A percentile compares a stretch with the other conserved stretches of the same genome.
Evolutionary conservation across 2,329 filamentous ascomycete species (phyloP).

Genomic region (Myrmaecium sp.): DNA sequence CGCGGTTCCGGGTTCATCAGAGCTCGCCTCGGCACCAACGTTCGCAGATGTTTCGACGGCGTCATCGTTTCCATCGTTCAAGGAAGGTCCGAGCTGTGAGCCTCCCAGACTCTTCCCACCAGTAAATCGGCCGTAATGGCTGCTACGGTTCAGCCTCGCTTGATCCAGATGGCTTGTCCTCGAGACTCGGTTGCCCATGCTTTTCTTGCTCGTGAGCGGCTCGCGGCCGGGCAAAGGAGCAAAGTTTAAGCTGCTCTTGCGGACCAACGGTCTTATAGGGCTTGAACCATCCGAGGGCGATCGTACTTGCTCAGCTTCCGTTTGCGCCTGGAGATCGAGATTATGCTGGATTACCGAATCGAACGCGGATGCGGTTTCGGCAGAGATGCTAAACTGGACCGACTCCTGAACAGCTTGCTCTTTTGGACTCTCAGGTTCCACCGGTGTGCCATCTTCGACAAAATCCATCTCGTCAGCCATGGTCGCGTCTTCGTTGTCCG

Average conservation of each 20-base stretch:
- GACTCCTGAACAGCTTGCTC: conserved; percentile 6
- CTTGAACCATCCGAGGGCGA: conserved; percentile 57
- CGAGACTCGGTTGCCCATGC: conserved; percentile 53
- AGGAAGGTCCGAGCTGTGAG: conserved; percentile 15
- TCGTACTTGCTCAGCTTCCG: conserved; percentile 32
- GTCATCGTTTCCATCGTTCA: conserved; percentile 29
- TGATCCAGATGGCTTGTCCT: conserved; percentile 65
- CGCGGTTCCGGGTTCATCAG: conserved; percentile 34
- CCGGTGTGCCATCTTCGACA: conserved; percentile 1
- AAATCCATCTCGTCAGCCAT: conserved; percentile 4
- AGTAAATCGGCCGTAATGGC: conserved; percentile 57
- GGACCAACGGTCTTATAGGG: conserved; percentile 57
- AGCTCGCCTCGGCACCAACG: conserved; percentile 28
- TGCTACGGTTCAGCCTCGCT: conserved; percentile 40
- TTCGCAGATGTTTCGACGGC: no score
- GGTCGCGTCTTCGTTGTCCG: background rate
- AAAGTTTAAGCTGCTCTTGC: conserved; percentile 92
- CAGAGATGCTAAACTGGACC: conserved; percentile 15
- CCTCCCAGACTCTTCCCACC: conserved; percentile 50
- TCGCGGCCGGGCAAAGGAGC: conserved; percentile 83
- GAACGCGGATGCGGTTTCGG: conserved; percentile 16
- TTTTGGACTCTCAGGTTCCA: conserved; percentile 1
- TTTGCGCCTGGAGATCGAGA: conserved; percentile 17
- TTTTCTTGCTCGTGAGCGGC: conserved; percentile 70
- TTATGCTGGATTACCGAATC: conserved; percentile 10